Evolutionary conservation across 2,329 filamentous ascomycete species (phyloP), one percentile per base, ranked within the genome.

Genomic region (Corniculantispora saksenae): DNA sequence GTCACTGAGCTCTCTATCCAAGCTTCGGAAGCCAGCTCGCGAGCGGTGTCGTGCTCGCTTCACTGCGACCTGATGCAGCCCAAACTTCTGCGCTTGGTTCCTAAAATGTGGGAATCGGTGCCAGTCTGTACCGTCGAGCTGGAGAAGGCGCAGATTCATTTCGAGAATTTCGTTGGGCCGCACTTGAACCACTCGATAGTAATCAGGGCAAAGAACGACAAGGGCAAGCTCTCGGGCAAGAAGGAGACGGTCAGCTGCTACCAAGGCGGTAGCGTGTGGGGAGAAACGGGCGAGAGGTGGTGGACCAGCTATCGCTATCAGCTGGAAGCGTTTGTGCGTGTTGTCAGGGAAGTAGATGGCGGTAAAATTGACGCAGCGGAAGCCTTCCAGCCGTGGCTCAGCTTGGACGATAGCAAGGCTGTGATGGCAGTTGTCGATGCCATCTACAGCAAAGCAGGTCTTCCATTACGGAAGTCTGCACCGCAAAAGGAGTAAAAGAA

Each of bases 261-360:
- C 47, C 12, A 50, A 32, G 56, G 63, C 13, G 48, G 48, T 21
- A 19, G 29, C 6, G 27, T 57, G n/a, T 65, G 56, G 63, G 63
- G 35, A n/a, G 56, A 60, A 25, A 40, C 13, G 35, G 56, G 56
- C 15, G 35, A 64, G 27, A 47, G 50, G 19, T 64, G 63, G 63
- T 60, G 56, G 63, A 64, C 48, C 1, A 53, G 51, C 40, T 60
- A 60, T 32, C 32, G 56, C 19, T 55, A 47, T 29, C 56, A 64
- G 47, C 63, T 60, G 23, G 63, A 64, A 21, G 63, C 55, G 21
- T 60, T 64, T 54, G 63, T 64, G 9, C 10, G 40, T 21, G 38
- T 54, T 6, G 27, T 55, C 21, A 45, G 35, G 21, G 56, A 45
- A 3, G 32, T 23, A 21, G 21, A 54, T 17, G 10, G 4, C 9